Base-by-base conservation (phyloP, 75 land plant species). In the Sequoia sempervirens region DNA sequence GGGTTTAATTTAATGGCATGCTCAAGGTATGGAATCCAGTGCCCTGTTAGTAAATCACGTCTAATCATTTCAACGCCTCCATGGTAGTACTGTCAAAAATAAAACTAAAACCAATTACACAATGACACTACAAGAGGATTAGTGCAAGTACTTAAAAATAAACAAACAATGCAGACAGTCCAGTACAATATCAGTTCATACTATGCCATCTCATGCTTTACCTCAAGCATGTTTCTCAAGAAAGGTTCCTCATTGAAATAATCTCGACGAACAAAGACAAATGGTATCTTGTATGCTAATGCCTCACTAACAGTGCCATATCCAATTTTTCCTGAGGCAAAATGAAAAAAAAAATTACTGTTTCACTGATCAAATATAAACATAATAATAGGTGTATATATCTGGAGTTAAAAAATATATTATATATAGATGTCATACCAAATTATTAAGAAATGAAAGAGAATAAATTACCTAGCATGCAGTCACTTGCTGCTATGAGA, bases 11-110 rank as follows among this genome's bases (percentile, higher is more conserved):
- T 88, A 17, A 94, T 73, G 70, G 99, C 98, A 86, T 92, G 97
- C 86, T 94, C 92, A 80, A 98, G 95, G 70, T 98, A 98, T 4
- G 99, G 97, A 70, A 34, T 84, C 99, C 99, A 98, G 41, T 93
- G 90, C 56, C 99, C 99, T 80, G 91, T 96, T 26, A 96, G 91
- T 79, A 98, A 90, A 85, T 98, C 99, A 36, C 99, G 91, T 86
- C 99, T 88, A 36, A 94, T 98, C 99, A 98, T 98, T 89, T 98
- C 99, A 76, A 98, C 99, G 20, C 99, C 99, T 88, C 97, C 90
- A 28, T 93, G 94, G 84, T 93, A 95, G 58, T 85, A 92, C 99
- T 97, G 89, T 41, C n/a, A 64, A 81, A 30, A n/a, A 81, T 54
- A 80, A 85, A 1, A 79, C 45, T 36, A 26, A 64, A 66, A 58